Evolutionary conservation across 192 early-diverging fungal species (phyloP).

Genomic region (Coemansia sp.): DNA sequence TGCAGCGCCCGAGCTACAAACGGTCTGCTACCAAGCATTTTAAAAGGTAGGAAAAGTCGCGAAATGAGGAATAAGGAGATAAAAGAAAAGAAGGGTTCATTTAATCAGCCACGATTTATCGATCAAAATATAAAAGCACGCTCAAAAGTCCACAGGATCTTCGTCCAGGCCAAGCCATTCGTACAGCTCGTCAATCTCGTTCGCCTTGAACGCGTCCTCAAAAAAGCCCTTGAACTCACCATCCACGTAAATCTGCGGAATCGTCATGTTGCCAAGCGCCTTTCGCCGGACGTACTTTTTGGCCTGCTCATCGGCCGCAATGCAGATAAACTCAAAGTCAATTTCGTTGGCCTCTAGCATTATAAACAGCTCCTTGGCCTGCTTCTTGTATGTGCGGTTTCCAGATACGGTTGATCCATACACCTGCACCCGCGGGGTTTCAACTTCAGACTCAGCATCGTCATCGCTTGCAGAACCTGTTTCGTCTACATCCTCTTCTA

Average conservation of each 20-base stretch:
- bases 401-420: slow-evolving; percentile 54
- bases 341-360: slow-evolving; percentile 55
- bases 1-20: not conserved
- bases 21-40: slow-evolving; percentile 4
- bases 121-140: not conserved
- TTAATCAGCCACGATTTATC: not conserved
- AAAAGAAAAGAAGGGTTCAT: not conserved
- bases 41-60: not conserved
- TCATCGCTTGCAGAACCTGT: not conserved
- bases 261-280: slow-evolving; percentile 50
- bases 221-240: slow-evolving; percentile 54
- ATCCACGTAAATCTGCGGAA: slow-evolving; percentile 57
- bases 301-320: slow-evolving; percentile 55
- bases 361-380: slow-evolving; percentile 45
- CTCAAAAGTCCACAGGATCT: slow-evolving; percentile 43
- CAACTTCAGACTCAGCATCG: slow-evolving; percentile 4
- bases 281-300: slow-evolving; percentile 57
- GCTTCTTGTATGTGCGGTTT: slow-evolving; percentile 52
- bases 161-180: slow-evolving; percentile 56
- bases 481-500: not conserved
- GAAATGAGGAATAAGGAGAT: not conserved
- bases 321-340: slow-evolving; percentile 57
- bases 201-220: slow-evolving; percentile 54
- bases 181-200: slow-evolving; percentile 52
- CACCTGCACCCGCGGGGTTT: slow-evolving; percentile 47